These are phyloP conservation scores for Zoysia matrella DNA, from an alignment of 202 grass and related monocot genomes.

Conservation along the genomic window DNA sequence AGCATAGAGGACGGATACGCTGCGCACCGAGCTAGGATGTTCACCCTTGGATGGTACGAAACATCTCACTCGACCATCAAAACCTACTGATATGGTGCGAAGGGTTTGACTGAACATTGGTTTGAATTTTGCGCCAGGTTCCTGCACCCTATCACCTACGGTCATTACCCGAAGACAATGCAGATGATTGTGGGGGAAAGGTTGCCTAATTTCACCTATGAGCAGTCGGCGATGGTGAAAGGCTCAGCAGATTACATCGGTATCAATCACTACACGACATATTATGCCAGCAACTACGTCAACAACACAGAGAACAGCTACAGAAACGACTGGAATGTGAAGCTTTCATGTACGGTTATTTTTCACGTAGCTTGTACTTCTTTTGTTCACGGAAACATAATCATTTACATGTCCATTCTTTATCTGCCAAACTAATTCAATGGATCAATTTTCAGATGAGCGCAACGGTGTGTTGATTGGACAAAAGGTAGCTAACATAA, in stretches of 20 bases:
- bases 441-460: conserved; percentile 41
- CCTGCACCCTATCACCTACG: conserved; percentile 73
- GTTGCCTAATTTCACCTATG: conserved; percentile 64
- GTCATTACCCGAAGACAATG: conserved; percentile 73
- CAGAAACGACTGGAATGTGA: conserved; percentile 60
- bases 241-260: conserved; percentile 68
- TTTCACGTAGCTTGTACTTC: background rate
- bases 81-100: background rate
- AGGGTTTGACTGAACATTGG: background rate
- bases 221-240: conserved; percentile 58
- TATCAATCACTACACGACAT: conserved; percentile 84
- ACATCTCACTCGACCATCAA: background rate
- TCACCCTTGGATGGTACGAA: conserved; percentile 65
- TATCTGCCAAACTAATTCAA: background rate
- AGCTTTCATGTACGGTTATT: conserved; percentile 48
- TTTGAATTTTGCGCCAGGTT: conserved; percentile 47
- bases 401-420: background rate
- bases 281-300: conserved; percentile 47
- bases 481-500: conserved; percentile 50
- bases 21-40: conserved; percentile 58
- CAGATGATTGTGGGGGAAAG: conserved; percentile 54
- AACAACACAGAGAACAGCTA: conserved; percentile 55
- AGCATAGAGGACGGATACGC: conserved; percentile 31
- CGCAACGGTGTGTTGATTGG: conserved; percentile 61
- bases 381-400: background rate